phyloP scores from a whole-genome alignment of 805 yeast genomes.

The Kodamaea neixiangensis region DNA sequence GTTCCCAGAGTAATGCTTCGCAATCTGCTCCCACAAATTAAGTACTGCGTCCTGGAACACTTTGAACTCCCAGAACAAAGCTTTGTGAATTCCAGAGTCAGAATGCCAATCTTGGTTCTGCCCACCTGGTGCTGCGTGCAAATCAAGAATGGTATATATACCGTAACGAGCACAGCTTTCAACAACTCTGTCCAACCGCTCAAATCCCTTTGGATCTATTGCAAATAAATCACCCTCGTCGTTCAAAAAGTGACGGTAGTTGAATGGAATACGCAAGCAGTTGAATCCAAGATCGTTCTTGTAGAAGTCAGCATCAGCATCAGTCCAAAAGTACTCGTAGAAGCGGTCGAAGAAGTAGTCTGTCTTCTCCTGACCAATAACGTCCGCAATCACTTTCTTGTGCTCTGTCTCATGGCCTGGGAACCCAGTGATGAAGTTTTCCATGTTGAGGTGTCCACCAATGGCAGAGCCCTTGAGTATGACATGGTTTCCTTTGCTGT shows the following conservation, averaged over 20 bases:
- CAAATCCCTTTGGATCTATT: constrained; percentile 47
- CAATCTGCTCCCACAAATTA: constrained; percentile 48
- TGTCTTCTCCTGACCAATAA: constrained; percentile 49
- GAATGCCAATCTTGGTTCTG: constrained; percentile 58
- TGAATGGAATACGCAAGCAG: constrained; percentile 53
- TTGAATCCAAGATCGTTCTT: constrained; percentile 41
- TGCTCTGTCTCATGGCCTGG: constrained; percentile 57
- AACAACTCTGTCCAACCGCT: constrained; percentile 43
- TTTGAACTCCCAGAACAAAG: constrained; percentile 52
- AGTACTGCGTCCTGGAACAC: constrained; percentile 49
- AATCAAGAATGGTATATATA: constrained; percentile 49
- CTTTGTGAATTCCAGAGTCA: constrained; percentile 48
- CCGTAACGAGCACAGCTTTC: constrained; percentile 48
- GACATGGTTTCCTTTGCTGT: constrained; percentile 34
- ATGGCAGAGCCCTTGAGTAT: constrained; percentile 50
- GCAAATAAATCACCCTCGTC: constrained; percentile 46
- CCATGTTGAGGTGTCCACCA: constrained; percentile 57
- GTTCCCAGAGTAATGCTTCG: constrained; percentile 48
- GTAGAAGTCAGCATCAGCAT: constrained; percentile 49
- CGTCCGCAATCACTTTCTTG: constrained; percentile 38
- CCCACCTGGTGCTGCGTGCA: constrained; percentile 55
- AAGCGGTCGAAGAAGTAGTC: constrained; percentile 52
- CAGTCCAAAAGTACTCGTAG: constrained; percentile 57
- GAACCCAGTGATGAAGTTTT: constrained; percentile 56
- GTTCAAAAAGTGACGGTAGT: constrained; percentile 51